Evolutionary conservation across 441 rosid species (phyloP), one percentile per base, ranked within the genome.

Genomic region (Erodium moschatum): DNA sequence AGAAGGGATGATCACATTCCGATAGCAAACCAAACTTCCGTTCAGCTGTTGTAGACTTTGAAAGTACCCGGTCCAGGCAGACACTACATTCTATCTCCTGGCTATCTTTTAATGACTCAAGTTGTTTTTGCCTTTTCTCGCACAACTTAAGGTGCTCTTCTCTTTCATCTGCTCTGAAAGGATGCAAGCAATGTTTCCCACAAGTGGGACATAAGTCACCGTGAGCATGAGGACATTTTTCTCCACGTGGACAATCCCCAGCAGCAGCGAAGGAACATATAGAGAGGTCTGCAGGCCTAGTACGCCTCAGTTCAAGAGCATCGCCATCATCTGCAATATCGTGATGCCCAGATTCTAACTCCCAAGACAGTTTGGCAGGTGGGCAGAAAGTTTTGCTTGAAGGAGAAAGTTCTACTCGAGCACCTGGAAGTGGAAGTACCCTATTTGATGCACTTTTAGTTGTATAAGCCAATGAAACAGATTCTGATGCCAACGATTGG

Each of bases 1-100:
- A 94, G 77, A 94, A 94, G 38, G 99, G 94, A 85, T 94, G 99
- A 85, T 94, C 94, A 69, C 99, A 91, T 78, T 94, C 99, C 1
- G 97, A 88, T 20, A 94, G 83, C 72, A 91, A 70, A 54, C 99
- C 97, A 73, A 94, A 94, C 85, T 89, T 91, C 33, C 97, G 80
- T 74, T 95, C 99, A 73, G 92, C 95, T 69, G 91, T 85, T 12
- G 93, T 80, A 0, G 93, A 69, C 76, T 95, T 95, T 1, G 91
- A 87, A 46, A 95, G 87, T 50, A 95, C 90, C 64, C 89, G 90
- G 73, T 95, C 99, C 78, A 92, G 70, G 78, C 85, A 87, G 58
- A 81, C 91, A 63, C 92, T 70, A 76, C 91, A 87, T 71, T 86
- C 87, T 65, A 87, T 84, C 79, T 87, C 91, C 68, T 83, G 86